These are phyloP conservation scores for Trypanosoma melophagium DNA, from an alignment of 208 protist genomes.

Conservation along the genomic window DNA sequence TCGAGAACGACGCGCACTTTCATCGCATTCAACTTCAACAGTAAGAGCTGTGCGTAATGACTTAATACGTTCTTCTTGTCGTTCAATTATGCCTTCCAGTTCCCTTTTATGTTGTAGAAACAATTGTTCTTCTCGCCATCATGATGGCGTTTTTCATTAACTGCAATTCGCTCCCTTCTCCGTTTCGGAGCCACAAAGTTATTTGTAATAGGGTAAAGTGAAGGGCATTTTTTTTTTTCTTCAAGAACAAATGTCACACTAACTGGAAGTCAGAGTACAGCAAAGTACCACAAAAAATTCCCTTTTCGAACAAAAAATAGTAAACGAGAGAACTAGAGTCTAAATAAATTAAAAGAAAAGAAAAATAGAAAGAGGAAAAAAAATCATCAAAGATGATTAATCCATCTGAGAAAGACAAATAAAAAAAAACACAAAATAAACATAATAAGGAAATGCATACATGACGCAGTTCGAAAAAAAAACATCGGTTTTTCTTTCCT, in stretches of 20 bases:
- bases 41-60: slow-evolving; percentile 1
- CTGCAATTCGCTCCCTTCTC: not conserved
- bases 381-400: no score
- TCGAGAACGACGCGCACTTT: slow-evolving; percentile 12
- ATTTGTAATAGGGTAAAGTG: not conserved
- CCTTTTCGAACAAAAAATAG: slow-evolving; percentile 3
- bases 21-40: slow-evolving; percentile 18
- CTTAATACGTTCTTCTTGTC: slow-evolving; percentile 26
- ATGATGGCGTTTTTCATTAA: slow-evolving; percentile 3
- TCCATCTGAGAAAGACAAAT: slow-evolving; percentile 1
- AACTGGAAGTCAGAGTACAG: not conserved
- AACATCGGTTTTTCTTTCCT: no score
- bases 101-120: slow-evolving; percentile 16
- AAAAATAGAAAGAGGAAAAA: not conserved
- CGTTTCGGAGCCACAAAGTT: not conserved
- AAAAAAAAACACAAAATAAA: not conserved
- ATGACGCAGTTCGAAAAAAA: no score
- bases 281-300: not conserved
- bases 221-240: slow-evolving; percentile 19
- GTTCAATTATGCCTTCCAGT: slow-evolving; percentile 7
- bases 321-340: slow-evolving; percentile 1
- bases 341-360: slow-evolving; percentile 16
- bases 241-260: not conserved
- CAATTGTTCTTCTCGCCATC: slow-evolving; percentile 4
- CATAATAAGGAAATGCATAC: no score